Percentiles rank a stretch among this genome's conserved stretches.
These are phyloP conservation scores for Bromus sterilis DNA, from an alignment of 176 grass and related monocot species.

Conservation along the genomic window DNA sequence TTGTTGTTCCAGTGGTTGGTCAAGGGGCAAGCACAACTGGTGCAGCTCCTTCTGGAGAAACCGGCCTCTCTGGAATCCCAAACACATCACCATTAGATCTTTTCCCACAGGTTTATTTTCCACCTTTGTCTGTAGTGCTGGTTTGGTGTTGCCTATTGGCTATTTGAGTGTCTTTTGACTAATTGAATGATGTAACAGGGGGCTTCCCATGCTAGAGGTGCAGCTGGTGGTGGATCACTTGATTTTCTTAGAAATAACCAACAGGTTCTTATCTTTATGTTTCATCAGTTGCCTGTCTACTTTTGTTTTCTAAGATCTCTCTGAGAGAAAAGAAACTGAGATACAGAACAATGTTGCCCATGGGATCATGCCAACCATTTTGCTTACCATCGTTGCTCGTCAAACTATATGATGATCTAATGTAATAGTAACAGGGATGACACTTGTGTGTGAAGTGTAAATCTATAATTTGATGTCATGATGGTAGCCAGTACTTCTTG, in stretches of 20 bases:
- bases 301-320: not conserved
- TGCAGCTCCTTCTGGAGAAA: constrained; percentile 17
- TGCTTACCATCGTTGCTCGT: not conserved
- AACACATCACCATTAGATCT: constrained; percentile 83
- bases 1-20: constrained; percentile 54
- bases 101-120: constrained; percentile 69
- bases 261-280: constrained; percentile 45
- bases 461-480: not conserved
- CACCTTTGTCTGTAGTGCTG: constrained; percentile 1
- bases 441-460: not conserved
- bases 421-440: not conserved
- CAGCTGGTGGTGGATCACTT: constrained; percentile 65
- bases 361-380: not conserved
- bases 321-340: not conserved
- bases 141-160: not conserved
- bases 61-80: constrained; percentile 53
- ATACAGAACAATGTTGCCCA: not conserved
- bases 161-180: constrained; percentile 18
- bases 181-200: constrained; percentile 37
- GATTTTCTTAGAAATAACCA: constrained; percentile 80
- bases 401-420: not conserved
- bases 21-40: constrained; percentile 33
- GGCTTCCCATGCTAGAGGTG: constrained; percentile 40
- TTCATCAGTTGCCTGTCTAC: not conserved
- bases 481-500: no score